Evolutionary conservation across 306 rosid species (phyloP).

Genomic region (Oxytropis ochrocephala): DNA sequence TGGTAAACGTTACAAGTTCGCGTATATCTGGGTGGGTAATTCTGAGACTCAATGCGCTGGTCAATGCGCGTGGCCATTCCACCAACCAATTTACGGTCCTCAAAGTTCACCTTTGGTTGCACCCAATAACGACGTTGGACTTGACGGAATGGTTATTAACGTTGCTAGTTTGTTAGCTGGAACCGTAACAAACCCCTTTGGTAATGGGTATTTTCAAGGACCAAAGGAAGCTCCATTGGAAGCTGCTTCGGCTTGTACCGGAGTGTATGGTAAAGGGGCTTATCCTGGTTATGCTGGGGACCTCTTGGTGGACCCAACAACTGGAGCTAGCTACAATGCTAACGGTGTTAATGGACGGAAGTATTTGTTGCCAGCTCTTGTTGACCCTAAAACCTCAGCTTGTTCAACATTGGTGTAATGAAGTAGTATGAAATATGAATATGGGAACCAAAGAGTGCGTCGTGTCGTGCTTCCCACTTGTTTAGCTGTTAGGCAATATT

Average conservation of each 20-base stretch:
- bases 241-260: conserved; percentile 64
- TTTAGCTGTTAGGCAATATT: not conserved
- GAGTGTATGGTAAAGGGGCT: conserved; percentile 61
- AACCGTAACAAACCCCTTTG: conserved; percentile 55
- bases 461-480: not conserved
- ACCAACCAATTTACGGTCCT: conserved; percentile 80
- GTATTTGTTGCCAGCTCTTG: conserved; percentile 54
- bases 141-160: conserved; percentile 66
- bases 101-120: conserved; percentile 46
- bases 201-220: conserved; percentile 67
- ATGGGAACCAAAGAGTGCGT: not conserved
- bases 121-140: conserved; percentile 63
- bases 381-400: conserved; percentile 50
- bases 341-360: conserved; percentile 45
- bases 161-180: conserved; percentile 65
- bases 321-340: conserved; percentile 65
- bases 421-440: not conserved
- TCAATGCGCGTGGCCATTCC: conserved; percentile 83
- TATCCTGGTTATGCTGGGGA: conserved; percentile 70
- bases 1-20: conserved; percentile 34
- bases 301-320: conserved; percentile 42
- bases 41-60: conserved; percentile 67
- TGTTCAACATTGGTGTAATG: conserved; percentile 42
- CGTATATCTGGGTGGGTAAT: conserved; percentile 71
- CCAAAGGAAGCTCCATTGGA: conserved; percentile 66